Evolutionary conservation across 768 basidiomycete species (phyloP), one percentile per base, ranked within the genome.

Genomic region (Leccinum subgranulosum): DNA sequence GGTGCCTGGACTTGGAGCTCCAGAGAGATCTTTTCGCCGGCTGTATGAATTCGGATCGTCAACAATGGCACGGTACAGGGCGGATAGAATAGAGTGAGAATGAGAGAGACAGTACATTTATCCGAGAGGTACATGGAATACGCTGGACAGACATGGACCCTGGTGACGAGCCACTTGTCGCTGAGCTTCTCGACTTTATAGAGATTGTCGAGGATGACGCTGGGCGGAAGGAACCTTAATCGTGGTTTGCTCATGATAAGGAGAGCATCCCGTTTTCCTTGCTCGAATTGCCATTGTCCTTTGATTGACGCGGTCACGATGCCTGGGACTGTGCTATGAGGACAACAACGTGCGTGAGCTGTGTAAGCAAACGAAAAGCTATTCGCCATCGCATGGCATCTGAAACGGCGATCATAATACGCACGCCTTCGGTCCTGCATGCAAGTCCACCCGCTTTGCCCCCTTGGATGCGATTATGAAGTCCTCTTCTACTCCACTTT

Each of bases 151-250:
- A 59, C 11, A 51, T 75, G 58, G 0, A 63, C 31, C 54, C 59
- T 64, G 0, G 76, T 76, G 53, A 76, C 75, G 52, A 76, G 64
- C 51, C 51, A 66, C 54, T 66, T 76, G 66, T 67, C 62, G 6
- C 51, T 59, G n/a, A 76, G 66, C 5, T 15, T 51, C 0, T 61
- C 66, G 0, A 73, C 56, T 5, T 54, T 51, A 28, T 67, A 64
- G 34, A 77, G 62, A 0, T 48, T 47, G 0, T 65, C 60, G 39
- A 76, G 65, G 45, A 73, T 36, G 48, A 63, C 64, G 9, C 62
- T 47, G 1, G 2, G 46, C 0, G 71, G 70, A 45, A 71, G 46
- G 41, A 12, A 73, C 2, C n/a, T 21, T 23, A 51, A 27, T 11
- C 66, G 69, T 6, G 75, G 74, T 14, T 31, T 55, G 45, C 60